Base-by-base conservation (phyloP, 2,329 filamentous ascomycete genomes). In the Thielaviopsis ethacetica region DNA sequence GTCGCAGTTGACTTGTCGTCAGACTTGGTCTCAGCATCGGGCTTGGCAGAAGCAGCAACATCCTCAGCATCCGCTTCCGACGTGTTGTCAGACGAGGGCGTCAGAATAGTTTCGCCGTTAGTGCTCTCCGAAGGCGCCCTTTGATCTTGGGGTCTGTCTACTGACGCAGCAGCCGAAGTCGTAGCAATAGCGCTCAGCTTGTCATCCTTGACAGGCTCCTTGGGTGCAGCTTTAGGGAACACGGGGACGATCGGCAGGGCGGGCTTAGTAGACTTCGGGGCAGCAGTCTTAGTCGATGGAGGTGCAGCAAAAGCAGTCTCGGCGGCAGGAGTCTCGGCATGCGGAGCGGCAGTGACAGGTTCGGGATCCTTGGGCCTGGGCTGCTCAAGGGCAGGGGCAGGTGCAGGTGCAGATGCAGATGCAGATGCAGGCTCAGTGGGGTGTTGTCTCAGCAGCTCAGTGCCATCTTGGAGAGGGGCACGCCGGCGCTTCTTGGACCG, bases 171-270 rank as follows among this genome's bases (percentile, higher is more conserved):
- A n/a, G 10, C 52, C 7, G 49, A 26, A 38, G 34, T 19, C 17
- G 27, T n/a, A 38, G 50, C 41, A 30, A 30, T 21, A 21, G n/a
- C 44, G 17, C 44, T 10, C 44, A 49, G 26, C 22, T 50, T 60
- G 9, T 57, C 38, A 13, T 59, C 60, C 56, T 67, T 69, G 26
- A 62, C 53, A 21, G 51, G 4, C 9, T 64, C 56, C 62, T 69
- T 71, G 30, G 66, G 66, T 10, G 62, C 62, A 24, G 62, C 63
- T 65, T 75, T 78, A 6, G 76, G 75, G 9, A 77, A 64, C 38
- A 68, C 71, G 7, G 77, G 77, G 22, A 79, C 61, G n/a, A 75
- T 69, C 3, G 76, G 76, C 50, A 75, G 63, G 1, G 73, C 73
- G 12, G 73, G 47, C 63, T 65, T 47, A 63, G 65, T 53, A 64